A percentile compares a stretch with the other conserved stretches of the same genome.
These are phyloP conservation scores for Podaxis sp. DNA, from an alignment of 768 basidiomycete species.

Conservation along the genomic window DNA sequence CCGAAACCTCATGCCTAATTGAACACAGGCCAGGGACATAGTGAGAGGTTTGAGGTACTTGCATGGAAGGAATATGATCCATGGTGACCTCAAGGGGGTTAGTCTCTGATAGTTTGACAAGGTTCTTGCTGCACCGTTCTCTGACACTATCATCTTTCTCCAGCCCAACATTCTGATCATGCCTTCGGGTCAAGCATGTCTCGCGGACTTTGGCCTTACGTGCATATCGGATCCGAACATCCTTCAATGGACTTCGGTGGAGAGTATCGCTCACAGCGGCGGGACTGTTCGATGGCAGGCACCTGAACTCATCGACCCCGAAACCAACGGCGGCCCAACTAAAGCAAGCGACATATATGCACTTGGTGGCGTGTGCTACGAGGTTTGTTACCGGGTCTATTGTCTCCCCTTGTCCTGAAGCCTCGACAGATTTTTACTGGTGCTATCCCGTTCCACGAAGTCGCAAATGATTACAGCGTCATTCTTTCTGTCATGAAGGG, in stretches of 20 bases:
- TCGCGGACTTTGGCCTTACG: slow-evolving; percentile 51
- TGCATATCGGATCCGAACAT: slow-evolving; percentile 24
- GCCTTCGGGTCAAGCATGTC: slow-evolving; percentile 37
- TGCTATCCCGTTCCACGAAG: slow-evolving; percentile 27
- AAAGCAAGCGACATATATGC: slow-evolving; percentile 40
- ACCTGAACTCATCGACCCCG: slow-evolving; percentile 34
- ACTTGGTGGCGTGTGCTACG: slow-evolving; percentile 39
- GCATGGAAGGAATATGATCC: slow-evolving; percentile 34
- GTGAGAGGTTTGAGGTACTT: slow-evolving; percentile 31
- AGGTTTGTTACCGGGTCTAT: slow-evolving; percentile 20
- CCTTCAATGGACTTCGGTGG: slow-evolving; percentile 20
- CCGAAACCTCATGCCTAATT: not conserved
- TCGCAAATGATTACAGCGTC: slow-evolving; percentile 20
- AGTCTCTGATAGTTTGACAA: not conserved
- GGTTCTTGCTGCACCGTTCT: too few relatives aligned
- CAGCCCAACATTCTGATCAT: slow-evolving; percentile 50
- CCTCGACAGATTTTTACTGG: slow-evolving; percentile 26
- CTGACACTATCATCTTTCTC: not conserved
- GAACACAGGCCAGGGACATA: slow-evolving; percentile 28
- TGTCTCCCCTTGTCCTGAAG: not conserved
- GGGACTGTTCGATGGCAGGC: slow-evolving; percentile 37
- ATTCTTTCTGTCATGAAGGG: slow-evolving; percentile 23
- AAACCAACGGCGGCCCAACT: slow-evolving; percentile 15
- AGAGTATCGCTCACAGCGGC: slow-evolving; percentile 18
- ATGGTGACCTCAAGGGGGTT: slow-evolving; percentile 38